Percentiles rank a stretch among this genome's conserved stretches.
Conservation (phyloP, 495 filamentous ascomycete genomes). For the Hypoxylon fuscum region DNA sequence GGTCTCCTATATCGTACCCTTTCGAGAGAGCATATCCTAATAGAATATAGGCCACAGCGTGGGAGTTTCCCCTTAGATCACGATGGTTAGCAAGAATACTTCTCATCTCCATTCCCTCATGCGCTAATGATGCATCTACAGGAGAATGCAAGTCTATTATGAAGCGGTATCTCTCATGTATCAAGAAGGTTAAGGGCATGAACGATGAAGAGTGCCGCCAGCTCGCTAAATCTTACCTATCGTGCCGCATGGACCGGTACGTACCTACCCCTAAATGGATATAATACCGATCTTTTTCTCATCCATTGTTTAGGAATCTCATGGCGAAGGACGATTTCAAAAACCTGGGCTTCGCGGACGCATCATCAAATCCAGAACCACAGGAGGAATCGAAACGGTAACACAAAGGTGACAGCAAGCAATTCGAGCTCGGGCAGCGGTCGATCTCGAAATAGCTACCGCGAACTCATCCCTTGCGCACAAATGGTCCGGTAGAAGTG, state of each 20-base stretch:
- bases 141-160: slow-evolving; percentile 95
- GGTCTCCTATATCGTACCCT: slow-evolving; percentile 45
- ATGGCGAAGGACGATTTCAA: slow-evolving; percentile 95
- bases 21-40: slow-evolving; percentile 22
- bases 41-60: slow-evolving; percentile 76
- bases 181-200: slow-evolving; percentile 80
- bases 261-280: slow-evolving; percentile 33
- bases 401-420: background rate
- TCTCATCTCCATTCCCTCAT: slow-evolving; percentile 17
- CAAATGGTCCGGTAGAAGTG: background rate
- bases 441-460: background rate
- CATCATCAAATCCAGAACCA: slow-evolving; percentile 28
- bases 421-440: background rate
- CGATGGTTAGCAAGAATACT: slow-evolving; percentile 69
- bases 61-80: slow-evolving; percentile 97
- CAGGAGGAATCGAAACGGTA: slow-evolving; percentile 10
- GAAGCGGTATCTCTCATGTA: slow-evolving; percentile 80
- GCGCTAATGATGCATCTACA: slow-evolving; percentile 42
- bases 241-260: slow-evolving; percentile 94
- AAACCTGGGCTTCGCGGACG: slow-evolving; percentile 78
- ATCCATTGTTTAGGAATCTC: slow-evolving; percentile 75
- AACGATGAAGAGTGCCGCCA: slow-evolving; percentile 87
- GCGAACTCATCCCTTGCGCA: background rate
- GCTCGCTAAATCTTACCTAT: slow-evolving; percentile 86
- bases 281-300: slow-evolving; percentile 10